These are phyloP conservation scores for Pichia sp. DNA, from an alignment of 1,139 yeast genomes.

Conservation along the genomic window DNA sequence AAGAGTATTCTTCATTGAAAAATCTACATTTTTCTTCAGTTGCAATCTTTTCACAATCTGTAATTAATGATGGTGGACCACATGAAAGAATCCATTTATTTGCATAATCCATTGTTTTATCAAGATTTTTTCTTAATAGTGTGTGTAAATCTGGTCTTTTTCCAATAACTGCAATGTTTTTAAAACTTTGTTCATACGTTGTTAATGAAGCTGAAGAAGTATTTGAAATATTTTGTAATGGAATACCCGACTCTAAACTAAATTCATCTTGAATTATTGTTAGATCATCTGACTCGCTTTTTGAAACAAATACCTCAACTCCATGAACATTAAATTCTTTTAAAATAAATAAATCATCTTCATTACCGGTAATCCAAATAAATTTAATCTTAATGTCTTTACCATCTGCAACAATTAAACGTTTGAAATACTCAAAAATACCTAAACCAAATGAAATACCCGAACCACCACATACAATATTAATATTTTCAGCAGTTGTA, in stretches of 20 bases:
- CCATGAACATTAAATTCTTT: conserved; percentile 30
- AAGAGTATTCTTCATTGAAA: conserved; percentile 37
- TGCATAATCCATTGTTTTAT: conserved; percentile 28
- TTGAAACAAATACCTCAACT: conserved; percentile 34
- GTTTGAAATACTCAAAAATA: conserved; percentile 37
- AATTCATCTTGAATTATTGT: conserved; percentile 2
- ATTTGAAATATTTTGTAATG: conserved; percentile 3
- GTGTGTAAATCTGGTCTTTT: conserved; percentile 34
- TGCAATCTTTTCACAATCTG: conserved; percentile 44
- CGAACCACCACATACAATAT: conserved; percentile 76
- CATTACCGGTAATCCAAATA: conserved; percentile 50
- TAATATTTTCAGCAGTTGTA: conserved; percentile 44
- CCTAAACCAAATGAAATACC: conserved; percentile 79
- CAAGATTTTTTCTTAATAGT: conserved; percentile 28
- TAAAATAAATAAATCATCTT: conserved; percentile 39
- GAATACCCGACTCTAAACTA: conserved; percentile 1
- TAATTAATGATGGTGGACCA: conserved; percentile 54
- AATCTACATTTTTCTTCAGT: conserved; percentile 32
- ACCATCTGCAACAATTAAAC: conserved; percentile 15
- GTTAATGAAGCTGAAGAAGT: conserved; percentile 7
- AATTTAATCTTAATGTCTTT: conserved; percentile 27
- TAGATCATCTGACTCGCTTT: conserved; percentile 11
- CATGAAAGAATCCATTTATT: conserved; percentile 60
- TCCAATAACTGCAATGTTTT: conserved; percentile 8
- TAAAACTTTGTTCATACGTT: conserved; percentile 6